A percentile compares a stretch with the other conserved stretches of the same genome.
Evolutionary conservation across 202 grass and related monocot species (phyloP).

Genomic region (Musa balbisiana): DNA sequence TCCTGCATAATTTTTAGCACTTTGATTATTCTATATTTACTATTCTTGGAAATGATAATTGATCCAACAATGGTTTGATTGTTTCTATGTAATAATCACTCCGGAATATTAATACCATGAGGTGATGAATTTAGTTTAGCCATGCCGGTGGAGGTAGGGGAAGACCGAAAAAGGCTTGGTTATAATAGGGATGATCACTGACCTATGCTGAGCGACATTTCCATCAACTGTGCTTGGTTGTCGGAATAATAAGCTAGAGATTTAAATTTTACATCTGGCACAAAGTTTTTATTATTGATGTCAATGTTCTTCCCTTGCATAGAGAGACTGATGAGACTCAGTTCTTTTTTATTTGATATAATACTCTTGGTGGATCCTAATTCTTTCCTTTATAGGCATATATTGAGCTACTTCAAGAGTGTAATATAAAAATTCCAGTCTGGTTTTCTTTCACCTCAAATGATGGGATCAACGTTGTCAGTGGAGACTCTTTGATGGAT

Average conservation of each 20-base stretch:
- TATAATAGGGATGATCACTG: neutral
- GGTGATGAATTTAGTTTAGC: neutral
- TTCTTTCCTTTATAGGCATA: conserved; percentile 29
- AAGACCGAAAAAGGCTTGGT: neutral
- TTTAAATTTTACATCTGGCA: neutral
- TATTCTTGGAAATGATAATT: too few relatives aligned
- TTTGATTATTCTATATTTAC: too few relatives aligned
- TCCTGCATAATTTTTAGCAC: too few relatives aligned
- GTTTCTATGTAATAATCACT: neutral
- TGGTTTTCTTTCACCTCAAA: conserved; percentile 49
- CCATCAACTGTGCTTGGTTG: too few relatives aligned
- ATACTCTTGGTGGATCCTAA: neutral
- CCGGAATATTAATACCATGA: neutral
- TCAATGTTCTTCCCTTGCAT: neutral
- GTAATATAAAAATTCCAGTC: conserved; percentile 29
- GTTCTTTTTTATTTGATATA: neutral
- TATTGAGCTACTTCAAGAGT: conserved; percentile 39
- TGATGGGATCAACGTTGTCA: conserved; percentile 40
- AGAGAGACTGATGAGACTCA: neutral
- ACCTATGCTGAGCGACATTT: too few relatives aligned
- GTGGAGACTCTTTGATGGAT: conserved; percentile 40
- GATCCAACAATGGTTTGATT: too few relatives aligned
- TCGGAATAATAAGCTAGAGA: neutral
- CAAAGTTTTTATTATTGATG: neutral
- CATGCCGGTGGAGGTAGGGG: neutral